Evolutionary conservation across 2,329 filamentous ascomycete genomes (phyloP).

Genomic region (Pseudohalonectria lignicola): DNA sequence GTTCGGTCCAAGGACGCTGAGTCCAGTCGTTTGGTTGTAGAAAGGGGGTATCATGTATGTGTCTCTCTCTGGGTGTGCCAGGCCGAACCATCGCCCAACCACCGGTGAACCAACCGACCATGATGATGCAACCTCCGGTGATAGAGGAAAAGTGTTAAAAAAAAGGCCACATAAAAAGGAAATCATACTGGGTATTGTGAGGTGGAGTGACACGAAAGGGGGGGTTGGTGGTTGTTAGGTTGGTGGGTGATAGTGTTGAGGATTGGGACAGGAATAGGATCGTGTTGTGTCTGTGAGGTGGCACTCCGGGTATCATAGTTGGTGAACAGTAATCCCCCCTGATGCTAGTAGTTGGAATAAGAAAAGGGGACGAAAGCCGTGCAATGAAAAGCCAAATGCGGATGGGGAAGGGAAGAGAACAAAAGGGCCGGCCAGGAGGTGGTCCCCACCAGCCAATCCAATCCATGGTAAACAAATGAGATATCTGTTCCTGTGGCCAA

Average conservation of each 20-base stretch:
- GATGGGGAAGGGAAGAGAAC: background rate
- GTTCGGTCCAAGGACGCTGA: too few relatives aligned
- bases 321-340: slow-evolving; percentile 7
- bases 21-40: too few relatives aligned
- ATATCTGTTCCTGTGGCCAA: too few relatives aligned
- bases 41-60: too few relatives aligned
- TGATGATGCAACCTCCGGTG: too few relatives aligned
- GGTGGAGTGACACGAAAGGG: slow-evolving; percentile 9
- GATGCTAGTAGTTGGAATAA: slow-evolving; percentile 1
- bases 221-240: background rate
- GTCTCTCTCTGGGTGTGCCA: too few relatives aligned
- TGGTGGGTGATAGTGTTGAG: background rate
- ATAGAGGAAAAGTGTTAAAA: background rate
- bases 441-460: too few relatives aligned
- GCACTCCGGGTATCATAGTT: slow-evolving; percentile 14
- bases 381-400: too few relatives aligned
- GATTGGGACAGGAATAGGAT: background rate
- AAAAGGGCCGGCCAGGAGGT: too few relatives aligned
- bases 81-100: too few relatives aligned
- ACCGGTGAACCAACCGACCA: too few relatives aligned
- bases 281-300: slow-evolving; percentile 7
- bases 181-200: slow-evolving; percentile 6
- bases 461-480: too few relatives aligned
- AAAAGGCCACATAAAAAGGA: slow-evolving; percentile 5
- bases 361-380: slow-evolving; percentile 2